phyloP scores from a whole-genome alignment of 495 filamentous ascomycete species.

The Usnea hakonensis region DNA sequence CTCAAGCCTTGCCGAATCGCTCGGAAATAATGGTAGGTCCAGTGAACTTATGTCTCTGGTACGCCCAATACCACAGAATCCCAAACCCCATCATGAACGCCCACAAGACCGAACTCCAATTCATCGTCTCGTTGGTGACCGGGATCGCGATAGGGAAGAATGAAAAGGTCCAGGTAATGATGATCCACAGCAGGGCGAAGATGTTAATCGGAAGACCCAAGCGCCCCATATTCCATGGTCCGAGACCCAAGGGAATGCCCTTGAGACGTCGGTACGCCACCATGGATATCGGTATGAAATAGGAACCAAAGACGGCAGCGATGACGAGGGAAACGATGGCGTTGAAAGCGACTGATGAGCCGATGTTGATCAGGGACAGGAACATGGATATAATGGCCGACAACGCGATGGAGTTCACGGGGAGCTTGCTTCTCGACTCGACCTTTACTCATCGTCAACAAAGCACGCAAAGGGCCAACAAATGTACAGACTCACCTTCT shows the following conservation, averaged over 20 bases:
- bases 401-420: constrained; percentile 2
- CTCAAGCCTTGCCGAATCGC: too few relatives aligned
- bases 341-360: constrained; percentile 1
- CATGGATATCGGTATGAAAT: not conserved
- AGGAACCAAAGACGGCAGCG: not conserved
- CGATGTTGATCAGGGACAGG: not conserved
- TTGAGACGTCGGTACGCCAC: not conserved
- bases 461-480: not conserved
- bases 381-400: not conserved
- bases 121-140: constrained; percentile 2
- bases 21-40: too few relatives aligned
- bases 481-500: not conserved
- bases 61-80: too few relatives aligned
- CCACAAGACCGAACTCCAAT: too few relatives aligned
- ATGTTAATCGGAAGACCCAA: constrained; percentile 2
- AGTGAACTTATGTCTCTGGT: too few relatives aligned
- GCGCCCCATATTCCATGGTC: not conserved
- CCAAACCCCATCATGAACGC: too few relatives aligned
- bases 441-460: not conserved
- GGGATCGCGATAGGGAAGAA: not conserved
- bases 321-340: not conserved
- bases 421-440: not conserved
- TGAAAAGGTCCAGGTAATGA: not conserved
- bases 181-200: not conserved
- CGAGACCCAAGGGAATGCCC: not conserved